Percentiles rank a stretch among this genome's conserved stretches.
phyloP scores from a whole-genome alignment of 2,329 filamentous ascomycete species.

The Lasiodiplodia gonubiensis region DNA sequence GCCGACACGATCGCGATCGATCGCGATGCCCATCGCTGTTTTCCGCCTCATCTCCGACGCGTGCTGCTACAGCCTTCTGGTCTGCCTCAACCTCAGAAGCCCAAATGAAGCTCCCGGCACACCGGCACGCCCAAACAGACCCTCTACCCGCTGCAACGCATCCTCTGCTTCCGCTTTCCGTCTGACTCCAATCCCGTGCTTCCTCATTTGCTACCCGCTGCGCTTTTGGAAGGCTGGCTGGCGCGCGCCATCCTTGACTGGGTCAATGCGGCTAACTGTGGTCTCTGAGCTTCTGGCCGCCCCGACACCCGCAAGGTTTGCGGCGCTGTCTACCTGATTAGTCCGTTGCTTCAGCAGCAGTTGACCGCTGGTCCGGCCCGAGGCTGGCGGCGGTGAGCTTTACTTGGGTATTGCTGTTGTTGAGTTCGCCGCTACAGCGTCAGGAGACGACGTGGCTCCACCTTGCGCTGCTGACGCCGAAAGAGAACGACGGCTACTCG shows the following conservation, averaged over 20 bases:
- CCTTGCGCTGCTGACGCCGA: conserved; percentile 19
- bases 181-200: neutral
- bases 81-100: conserved; percentile 14
- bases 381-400: conserved; percentile 23
- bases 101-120: conserved; percentile 15
- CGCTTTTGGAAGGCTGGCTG: conserved; percentile 6
- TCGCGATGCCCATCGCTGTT: conserved; percentile 21
- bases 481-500: conserved; percentile 4
- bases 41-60: conserved; percentile 20
- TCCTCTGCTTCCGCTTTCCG: conserved; percentile 19
- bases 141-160: conserved; percentile 6
- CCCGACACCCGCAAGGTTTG: neutral
- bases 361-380: conserved; percentile 26
- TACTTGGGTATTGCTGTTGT: conserved; percentile 8
- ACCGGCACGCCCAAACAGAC: conserved; percentile 15
- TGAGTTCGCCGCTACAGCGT: conserved; percentile 3
- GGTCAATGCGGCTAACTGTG: conserved; percentile 21
- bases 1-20: conserved; percentile 21
- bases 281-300: conserved; percentile 24
- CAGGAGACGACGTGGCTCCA: conserved; percentile 26
- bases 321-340: conserved; percentile 24
- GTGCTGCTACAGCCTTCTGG: conserved; percentile 7
- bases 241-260: conserved; percentile 17
- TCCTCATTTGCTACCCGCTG: conserved; percentile 16
- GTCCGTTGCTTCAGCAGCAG: conserved; percentile 20